A percentile compares a stretch with the other conserved stretches of the same genome.
Evolutionary conservation across 257 asterid species (phyloP).

Genomic region (Capsicum rhomboideum): DNA sequence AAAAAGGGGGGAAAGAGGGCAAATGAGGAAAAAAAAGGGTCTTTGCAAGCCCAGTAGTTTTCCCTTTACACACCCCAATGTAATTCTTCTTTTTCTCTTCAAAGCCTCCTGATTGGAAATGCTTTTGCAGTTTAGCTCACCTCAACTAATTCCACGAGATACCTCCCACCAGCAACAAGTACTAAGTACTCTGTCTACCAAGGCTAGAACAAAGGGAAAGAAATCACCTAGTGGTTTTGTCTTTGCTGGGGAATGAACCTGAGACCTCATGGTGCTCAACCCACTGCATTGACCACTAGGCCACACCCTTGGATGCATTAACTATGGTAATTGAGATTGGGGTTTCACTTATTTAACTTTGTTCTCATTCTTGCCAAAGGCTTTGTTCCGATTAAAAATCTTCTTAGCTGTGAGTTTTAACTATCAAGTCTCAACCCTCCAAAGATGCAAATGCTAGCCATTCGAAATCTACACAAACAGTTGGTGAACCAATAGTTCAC

Average conservation of each 20-base stretch:
- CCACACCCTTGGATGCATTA: not conserved
- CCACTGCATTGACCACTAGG: no score
- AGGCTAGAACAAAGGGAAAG: no score
- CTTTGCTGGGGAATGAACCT: no score
- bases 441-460: not conserved
- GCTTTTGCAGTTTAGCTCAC: not conserved
- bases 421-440: not conserved
- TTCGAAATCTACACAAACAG: not conserved
- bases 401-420: not conserved
- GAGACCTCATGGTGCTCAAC: no score
- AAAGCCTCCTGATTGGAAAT: not conserved
- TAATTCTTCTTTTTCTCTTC: not conserved
- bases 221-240: no score
- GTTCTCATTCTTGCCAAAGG: not conserved
- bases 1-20: no score
- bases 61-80: not conserved
- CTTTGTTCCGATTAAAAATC: no score
- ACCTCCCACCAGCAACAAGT: no score
- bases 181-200: no score
- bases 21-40: no score
- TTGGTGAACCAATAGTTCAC: no score
- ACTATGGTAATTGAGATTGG: not conserved
- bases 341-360: not conserved
- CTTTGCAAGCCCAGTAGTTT: not conserved
- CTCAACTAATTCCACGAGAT: no score